phyloP scores from a whole-genome alignment of 2,329 filamentous ascomycete species.

The Calonectria hawksworthii region DNA sequence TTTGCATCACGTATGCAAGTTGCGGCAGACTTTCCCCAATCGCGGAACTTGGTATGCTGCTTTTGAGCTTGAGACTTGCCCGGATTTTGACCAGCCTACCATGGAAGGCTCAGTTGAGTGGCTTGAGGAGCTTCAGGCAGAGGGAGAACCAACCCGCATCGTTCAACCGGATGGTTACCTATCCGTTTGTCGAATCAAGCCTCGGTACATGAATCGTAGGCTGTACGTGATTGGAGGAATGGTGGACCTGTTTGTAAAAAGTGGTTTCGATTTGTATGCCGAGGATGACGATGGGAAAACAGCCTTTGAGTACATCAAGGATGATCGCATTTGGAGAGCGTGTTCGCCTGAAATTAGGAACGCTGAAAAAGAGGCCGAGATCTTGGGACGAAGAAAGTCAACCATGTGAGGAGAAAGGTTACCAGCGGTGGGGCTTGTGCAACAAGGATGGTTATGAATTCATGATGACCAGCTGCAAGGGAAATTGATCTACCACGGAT shows the following conservation, averaged over 20 bases:
- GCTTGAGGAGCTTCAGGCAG: background rate
- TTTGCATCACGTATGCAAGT: background rate
- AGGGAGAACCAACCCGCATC: background rate
- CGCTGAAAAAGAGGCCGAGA: background rate
- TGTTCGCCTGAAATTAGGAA: background rate
- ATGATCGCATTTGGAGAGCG: background rate
- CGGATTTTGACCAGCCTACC: background rate
- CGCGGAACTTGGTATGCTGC: background rate
- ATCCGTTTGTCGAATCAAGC: background rate
- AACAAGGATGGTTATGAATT: background rate
- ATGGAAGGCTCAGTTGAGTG: background rate
- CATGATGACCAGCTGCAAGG: background rate
- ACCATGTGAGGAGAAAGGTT: background rate
- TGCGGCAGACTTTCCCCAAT: background rate
- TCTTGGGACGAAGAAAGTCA: background rate
- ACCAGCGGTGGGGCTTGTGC: background rate
- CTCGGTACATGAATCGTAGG: background rate
- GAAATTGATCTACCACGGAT: background rate
- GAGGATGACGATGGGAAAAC: background rate
- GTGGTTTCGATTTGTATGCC: background rate
- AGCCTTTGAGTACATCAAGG: background rate
- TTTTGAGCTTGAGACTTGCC: background rate
- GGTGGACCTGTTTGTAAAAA: background rate
- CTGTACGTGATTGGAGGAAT: background rate
- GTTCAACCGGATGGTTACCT: background rate